These are phyloP conservation scores for Vigna unguiculata DNA, from an alignment of 306 rosid species.

Conservation along the genomic window DNA sequence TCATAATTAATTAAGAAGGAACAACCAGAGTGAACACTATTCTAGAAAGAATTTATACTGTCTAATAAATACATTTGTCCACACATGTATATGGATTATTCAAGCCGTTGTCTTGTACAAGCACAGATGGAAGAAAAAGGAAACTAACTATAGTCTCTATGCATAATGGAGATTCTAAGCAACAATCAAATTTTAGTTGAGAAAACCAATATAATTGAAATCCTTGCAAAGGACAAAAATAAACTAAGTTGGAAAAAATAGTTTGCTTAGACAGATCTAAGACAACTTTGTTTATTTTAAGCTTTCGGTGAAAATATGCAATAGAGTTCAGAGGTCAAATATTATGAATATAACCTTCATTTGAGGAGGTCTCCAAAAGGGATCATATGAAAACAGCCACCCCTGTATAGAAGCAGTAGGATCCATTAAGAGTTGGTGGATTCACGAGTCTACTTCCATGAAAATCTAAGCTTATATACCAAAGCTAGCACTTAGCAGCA, in stretches of 20 bases:
- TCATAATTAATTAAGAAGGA: conserved; percentile 19
- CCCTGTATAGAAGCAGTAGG: conserved; percentile 57
- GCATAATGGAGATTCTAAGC: conserved; percentile 11
- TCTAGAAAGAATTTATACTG: conserved; percentile 35
- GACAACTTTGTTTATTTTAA: conserved; percentile 23
- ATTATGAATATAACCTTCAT: conserved; percentile 67
- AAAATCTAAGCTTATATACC: conserved; percentile 23
- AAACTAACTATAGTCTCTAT: conserved; percentile 27
- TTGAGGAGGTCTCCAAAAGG: conserved; percentile 96
- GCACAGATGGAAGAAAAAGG: conserved; percentile 33
- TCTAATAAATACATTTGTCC: conserved; percentile 10
- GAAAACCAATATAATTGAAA: conserved; percentile 21
- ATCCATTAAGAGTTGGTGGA: conserved; percentile 28
- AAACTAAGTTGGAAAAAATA: neutral
- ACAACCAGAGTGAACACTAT: conserved; percentile 24
- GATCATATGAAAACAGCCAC: conserved; percentile 91
- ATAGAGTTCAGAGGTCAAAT: conserved; percentile 14
- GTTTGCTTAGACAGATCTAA: conserved; percentile 19
- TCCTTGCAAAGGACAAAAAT: conserved; percentile 11
- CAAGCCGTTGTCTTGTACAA: conserved; percentile 26
- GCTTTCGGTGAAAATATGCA: conserved; percentile 17
- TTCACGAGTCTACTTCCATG: conserved; percentile 28
- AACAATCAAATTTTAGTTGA: conserved; percentile 27
- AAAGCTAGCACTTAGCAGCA: conserved; percentile 31
- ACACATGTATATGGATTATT: conserved; percentile 8